Evolutionary conservation across 31 red algal species (phyloP).

Genomic region (Odonthalia washingtoniensis): DNA sequence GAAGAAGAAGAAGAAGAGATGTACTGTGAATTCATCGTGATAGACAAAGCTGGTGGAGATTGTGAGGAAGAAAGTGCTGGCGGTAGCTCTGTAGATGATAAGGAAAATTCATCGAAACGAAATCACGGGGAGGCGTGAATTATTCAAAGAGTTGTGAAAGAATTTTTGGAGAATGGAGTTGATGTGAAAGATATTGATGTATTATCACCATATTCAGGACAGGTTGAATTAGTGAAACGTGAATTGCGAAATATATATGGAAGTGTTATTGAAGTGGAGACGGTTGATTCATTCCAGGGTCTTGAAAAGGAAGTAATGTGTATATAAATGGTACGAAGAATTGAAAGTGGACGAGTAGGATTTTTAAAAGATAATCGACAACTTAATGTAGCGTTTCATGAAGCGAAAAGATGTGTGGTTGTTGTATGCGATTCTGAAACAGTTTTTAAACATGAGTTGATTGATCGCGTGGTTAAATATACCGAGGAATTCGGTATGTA

Average conservation of each 20-base stretch:
- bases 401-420: slow-evolving; percentile 43
- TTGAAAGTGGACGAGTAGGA: slow-evolving; percentile 51
- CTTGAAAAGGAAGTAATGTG: slow-evolving; percentile 75
- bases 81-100: too few species aligned
- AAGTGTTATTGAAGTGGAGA: slow-evolving; percentile 57
- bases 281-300: slow-evolving; percentile 84
- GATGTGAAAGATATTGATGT: slow-evolving; percentile 40
- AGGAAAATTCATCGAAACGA: too few species aligned
- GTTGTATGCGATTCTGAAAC: slow-evolving; percentile 65
- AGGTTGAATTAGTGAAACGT: slow-evolving; percentile 38
- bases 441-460: slow-evolving; percentile 28
- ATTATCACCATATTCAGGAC: too few species aligned
- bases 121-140: slow-evolving; percentile 29
- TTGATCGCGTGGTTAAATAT: slow-evolving; percentile 43
- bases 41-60: slow-evolving; percentile 45
- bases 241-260: slow-evolving; percentile 11
- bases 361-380: slow-evolving; percentile 59
- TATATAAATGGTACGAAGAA: slow-evolving; percentile 69
- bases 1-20: slow-evolving; percentile 38
- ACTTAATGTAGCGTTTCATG: slow-evolving; percentile 75
- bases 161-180: not conserved
- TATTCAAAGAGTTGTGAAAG: slow-evolving; percentile 81
- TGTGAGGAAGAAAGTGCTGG: slow-evolving; percentile 35
- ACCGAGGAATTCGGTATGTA: slow-evolving; percentile 46
- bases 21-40: not conserved